Percentiles rank a stretch among this genome's conserved stretches.
Conservation (phyloP, 1,284 basidiomycete species). For the Ganoderma sinense region DNA sequence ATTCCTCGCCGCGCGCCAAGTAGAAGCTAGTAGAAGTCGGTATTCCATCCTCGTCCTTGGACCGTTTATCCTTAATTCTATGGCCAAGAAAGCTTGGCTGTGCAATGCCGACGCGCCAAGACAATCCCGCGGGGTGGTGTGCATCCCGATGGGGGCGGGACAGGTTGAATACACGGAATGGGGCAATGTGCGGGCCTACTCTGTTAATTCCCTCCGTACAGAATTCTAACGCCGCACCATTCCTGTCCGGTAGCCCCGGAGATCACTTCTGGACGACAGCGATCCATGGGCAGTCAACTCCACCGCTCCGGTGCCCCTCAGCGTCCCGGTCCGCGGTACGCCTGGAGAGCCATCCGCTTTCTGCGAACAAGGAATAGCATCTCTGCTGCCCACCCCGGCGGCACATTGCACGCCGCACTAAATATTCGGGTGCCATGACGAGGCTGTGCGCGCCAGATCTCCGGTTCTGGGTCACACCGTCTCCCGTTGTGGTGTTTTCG, state of each 20-base stretch:
- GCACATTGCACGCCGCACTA: background rate
- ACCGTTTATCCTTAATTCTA: background rate
- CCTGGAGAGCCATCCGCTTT: background rate
- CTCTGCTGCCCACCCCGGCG: background rate
- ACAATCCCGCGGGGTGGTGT: conserved; percentile 3
- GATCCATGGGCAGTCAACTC: background rate
- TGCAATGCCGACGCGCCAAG: conserved; percentile 16
- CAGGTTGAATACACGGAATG: background rate
- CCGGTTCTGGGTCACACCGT: background rate
- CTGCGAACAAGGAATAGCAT: background rate
- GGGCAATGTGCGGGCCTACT: conserved; percentile 16
- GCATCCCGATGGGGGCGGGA: conserved; percentile 3
- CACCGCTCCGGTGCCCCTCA: background rate
- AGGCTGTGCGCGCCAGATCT: background rate
- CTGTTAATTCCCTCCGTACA: conserved; percentile 17
- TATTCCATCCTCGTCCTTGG: background rate
- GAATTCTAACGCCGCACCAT: conserved; percentile 30
- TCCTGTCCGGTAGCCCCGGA: conserved; percentile 16
- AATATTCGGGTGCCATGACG: background rate
- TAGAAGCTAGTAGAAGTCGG: background rate
- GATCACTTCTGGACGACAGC: background rate
- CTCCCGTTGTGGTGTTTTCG: background rate
- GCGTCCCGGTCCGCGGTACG: background rate
- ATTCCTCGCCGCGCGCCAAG: background rate
- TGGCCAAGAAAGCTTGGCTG: conserved; percentile 14